Base-by-base conservation (phyloP, 345 rosid species). In the Populus ilicifolia region DNA sequence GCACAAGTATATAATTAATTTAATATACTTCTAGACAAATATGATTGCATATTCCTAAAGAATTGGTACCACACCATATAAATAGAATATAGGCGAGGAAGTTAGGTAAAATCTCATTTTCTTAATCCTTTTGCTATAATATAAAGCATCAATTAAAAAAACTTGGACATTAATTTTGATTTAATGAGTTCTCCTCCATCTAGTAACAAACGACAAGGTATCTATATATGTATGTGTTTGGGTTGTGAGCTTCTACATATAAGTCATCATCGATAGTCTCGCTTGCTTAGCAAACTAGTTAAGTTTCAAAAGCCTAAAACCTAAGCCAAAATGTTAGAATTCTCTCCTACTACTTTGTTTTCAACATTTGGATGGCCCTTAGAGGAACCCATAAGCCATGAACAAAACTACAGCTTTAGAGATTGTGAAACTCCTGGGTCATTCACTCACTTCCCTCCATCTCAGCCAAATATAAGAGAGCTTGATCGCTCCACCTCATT, bases 321-420 rank as follows among this genome's bases (percentile, higher is more conserved):
- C 30, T 56, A 43, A 35, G 17, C 25, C 59, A 71, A 23, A 29
- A 79, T 79, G 82, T 38, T 63, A 41, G 77, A 74, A 29, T 36
- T 75, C 6, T 76, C 59, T 38, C 79, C 82, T 4, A 0, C 67
- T 21, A 6, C 65, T 62, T 13, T 50, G 64, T 71, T 71, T 20
- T 74, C 78, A 35, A 52, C 73, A 30, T 67, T 43, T 35, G 78
- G 70, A 43, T 85, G 85, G 85, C 72, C 85, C 64, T 50, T 63
- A 4, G 82, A 72, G 41, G 85, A 82, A 3, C 36, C 76, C 41
- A 77, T 46, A 23, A 29, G 71, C 78, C 73, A 41, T 38, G 79
- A 62, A 17, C 79, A 67, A 36, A 48, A 38, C 52, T 72, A 21
- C 54, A 14, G 63, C 39, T 61, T 17, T 27, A 52, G 25, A 69